Evolutionary conservation across 108 stramenopile genomes (phyloP), one percentile per base, ranked within the genome.

Genomic region (Nannochloropsis salina): DNA sequence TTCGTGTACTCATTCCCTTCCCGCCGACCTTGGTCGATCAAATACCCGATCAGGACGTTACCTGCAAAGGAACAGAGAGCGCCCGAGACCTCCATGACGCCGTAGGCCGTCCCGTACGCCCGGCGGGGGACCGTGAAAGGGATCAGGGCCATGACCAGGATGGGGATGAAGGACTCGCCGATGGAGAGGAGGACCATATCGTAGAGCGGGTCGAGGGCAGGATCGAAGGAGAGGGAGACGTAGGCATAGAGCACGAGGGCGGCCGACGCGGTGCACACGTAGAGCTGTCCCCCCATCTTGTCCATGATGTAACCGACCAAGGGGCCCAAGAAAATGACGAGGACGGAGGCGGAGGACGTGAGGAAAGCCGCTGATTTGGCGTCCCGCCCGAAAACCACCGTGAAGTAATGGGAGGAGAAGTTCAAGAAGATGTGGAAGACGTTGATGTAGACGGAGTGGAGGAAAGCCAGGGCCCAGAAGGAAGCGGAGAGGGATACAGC

Each of bases 341-440:
- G 80, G 15, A 88, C 44, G 10, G 88, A 84, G 84, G 82, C 82
- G 41, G 84, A 31, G 15, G 87, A 44, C 44, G 87, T 81, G 1
- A 88, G 43, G 81, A 81, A 88, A 3, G 83, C 87, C 44, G 84
- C 87, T 31, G 42, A 42, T 21, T 84, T 80, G 4, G 84, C 83
- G 9, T 80, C 80, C 41, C 80, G 51, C 1, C 47, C 8, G n/a
- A 74, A 12, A 18, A 86, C 86, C 86, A 82, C 86, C 20, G 51
- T 41, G 9, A 86, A 43, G 31, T 82, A 86, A 22, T 86, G 86
- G 9, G 82, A 61, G 22, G 86, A 86, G 61, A 81, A 86, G 47
- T 86, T 86, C 9, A 82, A 42, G 51, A 87, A 87, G 20, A 87
- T 82, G 44, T 87, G 86, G 79, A 83, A 87, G 43, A 51, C 83